These are phyloP conservation scores for Erigeron canadensis DNA, from an alignment of 129 eudicot genomes.

Conservation along the genomic window DNA sequence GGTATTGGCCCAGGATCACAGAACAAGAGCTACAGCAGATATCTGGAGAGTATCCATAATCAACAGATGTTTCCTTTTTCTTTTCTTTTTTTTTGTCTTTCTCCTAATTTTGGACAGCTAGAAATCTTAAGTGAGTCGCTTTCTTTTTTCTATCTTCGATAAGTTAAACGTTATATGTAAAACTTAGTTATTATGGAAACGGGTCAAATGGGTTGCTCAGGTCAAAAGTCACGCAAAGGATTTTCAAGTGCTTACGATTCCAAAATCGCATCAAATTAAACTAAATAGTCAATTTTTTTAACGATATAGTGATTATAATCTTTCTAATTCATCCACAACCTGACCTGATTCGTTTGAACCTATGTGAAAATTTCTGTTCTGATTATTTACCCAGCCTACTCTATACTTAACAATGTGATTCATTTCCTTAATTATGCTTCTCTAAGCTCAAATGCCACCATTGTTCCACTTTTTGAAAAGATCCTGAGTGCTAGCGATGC, in stretches of 20 bases:
- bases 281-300: too few species aligned
- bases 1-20: conserved; percentile 98
- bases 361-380: not conserved
- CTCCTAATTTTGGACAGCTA: too few species aligned
- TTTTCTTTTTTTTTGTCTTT: not conserved
- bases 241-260: not conserved
- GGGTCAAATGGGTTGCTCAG: not conserved
- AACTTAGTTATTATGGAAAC: not conserved
- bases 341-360: not conserved
- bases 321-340: not conserved
- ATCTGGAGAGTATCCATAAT: conserved; percentile 97
- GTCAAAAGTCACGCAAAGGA: not conserved
- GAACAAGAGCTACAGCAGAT: conserved; percentile 97
- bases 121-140: not conserved
- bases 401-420: not conserved
- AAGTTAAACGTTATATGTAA: not conserved
- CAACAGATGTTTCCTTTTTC: not conserved
- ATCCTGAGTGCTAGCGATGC: conserved; percentile 98
- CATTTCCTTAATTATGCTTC: conserved; percentile 53
- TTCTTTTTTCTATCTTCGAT: not conserved
- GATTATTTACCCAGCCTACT: not conserved
- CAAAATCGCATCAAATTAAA: too few species aligned
- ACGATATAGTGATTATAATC: too few species aligned
- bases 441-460: conserved; percentile 82
- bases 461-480: conserved; percentile 89